phyloP scores from a whole-genome alignment of 2,329 filamentous ascomycete species.

The Mycosphaerella arachidis region DNA sequence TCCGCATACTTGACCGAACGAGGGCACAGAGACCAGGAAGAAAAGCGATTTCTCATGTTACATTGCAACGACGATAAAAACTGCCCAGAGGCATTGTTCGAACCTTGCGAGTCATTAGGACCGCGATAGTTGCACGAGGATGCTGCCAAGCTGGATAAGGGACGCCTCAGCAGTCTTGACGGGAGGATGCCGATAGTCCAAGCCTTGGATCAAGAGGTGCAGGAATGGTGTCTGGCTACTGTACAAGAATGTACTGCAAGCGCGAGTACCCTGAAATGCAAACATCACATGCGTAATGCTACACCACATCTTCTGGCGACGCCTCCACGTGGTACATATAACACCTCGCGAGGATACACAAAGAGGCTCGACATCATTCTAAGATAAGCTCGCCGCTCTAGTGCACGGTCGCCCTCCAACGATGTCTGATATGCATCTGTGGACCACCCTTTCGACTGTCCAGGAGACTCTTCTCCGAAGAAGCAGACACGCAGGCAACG shows the following conservation, averaged over 20 bases:
- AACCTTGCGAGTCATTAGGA: too few species aligned
- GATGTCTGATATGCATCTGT: neutral
- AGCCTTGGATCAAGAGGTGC: neutral
- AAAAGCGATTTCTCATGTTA: too few species aligned
- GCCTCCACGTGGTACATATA: neutral
- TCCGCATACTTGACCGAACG: too few species aligned
- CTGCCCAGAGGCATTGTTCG: too few species aligned
- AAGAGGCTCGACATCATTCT: neutral
- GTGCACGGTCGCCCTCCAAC: neutral
- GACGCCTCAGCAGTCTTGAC: too few species aligned
- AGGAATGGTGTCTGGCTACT: neutral
- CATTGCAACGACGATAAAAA: too few species aligned
- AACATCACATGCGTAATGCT: neutral
- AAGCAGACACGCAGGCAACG: neutral
- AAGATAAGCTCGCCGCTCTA: neutral
- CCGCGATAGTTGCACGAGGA: too few species aligned
- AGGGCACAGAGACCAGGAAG: too few species aligned
- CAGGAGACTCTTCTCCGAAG: neutral
- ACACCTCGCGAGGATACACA: neutral
- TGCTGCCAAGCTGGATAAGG: too few species aligned
- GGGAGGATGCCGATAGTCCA: too few species aligned
- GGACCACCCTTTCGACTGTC: neutral
- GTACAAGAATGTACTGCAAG: neutral
- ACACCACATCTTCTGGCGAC: neutral
- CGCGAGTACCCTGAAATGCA: neutral